Base-by-base conservation (phyloP, 1,284 basidiomycete genomes). In the Lentinula novae-zelandiae region DNA sequence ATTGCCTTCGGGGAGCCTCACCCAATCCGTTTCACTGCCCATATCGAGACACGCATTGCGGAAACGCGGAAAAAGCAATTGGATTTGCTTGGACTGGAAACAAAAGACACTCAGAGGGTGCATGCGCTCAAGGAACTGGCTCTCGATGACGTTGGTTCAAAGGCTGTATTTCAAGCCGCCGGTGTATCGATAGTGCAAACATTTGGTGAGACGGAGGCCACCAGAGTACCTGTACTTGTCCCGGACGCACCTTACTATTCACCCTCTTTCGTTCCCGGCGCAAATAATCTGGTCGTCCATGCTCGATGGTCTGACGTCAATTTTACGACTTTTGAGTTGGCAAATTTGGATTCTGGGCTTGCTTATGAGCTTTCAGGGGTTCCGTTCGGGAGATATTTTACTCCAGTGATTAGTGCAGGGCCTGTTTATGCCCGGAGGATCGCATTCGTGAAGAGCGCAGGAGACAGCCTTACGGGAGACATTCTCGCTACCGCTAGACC, bases 301-400 rank as follows among this genome's bases (percentile, higher is more conserved):
- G 81, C 82, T 7, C 81, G 84, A 17, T 90, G 88, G 87, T 88
- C 87, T 0, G 80, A 89, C 66, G 74, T 73, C 2, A 70, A 78
- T 61, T 87, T 88, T 69, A 83, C 85, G 1, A 77, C 81, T 5
- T 81, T 90, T 64, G 88, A 90, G 71, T 64, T 90, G 36, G 83
- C 85, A 3, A 76, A 89, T 67, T 60, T 87, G 5, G 68, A 70
- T 7, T 74, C 78, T 2, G 78, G 75, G 2, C 66, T 67, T 5
- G 78, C 77, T 0, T 78, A 80, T 66, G 80, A 83, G 60, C 61
- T 90, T 31, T 71, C 70, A 8, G 85, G 82, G 15, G 71, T 89
- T 31, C 85, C 87, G 0, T 67, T 82, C 39, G 88, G 88, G 0
- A 78, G 89, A 52, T 90, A 89, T 69, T 81, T 82, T 67, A 79